Base-by-base conservation (phyloP, 2,329 filamentous ascomycete genomes). In the Paracorniculantispora psalliotae region DNA sequence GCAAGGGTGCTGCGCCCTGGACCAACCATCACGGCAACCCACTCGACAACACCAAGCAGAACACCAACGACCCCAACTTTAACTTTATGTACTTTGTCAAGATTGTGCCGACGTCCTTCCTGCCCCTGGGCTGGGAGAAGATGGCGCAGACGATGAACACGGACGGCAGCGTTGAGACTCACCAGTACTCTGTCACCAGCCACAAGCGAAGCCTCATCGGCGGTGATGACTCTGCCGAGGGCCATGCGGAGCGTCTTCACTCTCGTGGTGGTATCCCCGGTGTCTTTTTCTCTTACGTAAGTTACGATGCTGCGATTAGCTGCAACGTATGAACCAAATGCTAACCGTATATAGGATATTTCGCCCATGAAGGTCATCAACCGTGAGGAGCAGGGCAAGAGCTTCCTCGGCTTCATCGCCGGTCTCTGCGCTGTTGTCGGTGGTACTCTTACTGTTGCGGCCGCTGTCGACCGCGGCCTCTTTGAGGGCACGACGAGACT, bases 31-130 rank as follows among this genome's bases (percentile, higher is more conserved):
- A 97, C 73, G 75, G 91, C 65, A 97, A 97, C 74, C 94, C 94
- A 4, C 84, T 99, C 4, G 96, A 99, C 69, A 81, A 83, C 56
- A 90, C 88, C 3, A 78, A 82, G 63, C 92, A 97, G 78, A 76
- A 81, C 55, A 96, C 91, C 2, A 78, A 83, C 37, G 92, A 97
- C 68, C 84, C 91, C 65, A 89, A 89, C 64, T 97, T 83, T 81
- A 99, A 97, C 79, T 99, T 88, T 75, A 96, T 97, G 91, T 99
- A 99, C 80, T 99, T 99, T 75, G 82, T 99, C 75, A 99, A 99
- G 81, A 94, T 99, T 59, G 94, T 99, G 33, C 91, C 90, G 3
- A 99, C 94, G 1, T 93, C 92, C 1, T 99, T 97, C 72, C 82
- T 97, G 26, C 92, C 94, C 2, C 82, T 99, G 1, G 92, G 92